phyloP scores from a whole-genome alignment of 129 eudicot species.

The Escallonia rubra region DNA sequence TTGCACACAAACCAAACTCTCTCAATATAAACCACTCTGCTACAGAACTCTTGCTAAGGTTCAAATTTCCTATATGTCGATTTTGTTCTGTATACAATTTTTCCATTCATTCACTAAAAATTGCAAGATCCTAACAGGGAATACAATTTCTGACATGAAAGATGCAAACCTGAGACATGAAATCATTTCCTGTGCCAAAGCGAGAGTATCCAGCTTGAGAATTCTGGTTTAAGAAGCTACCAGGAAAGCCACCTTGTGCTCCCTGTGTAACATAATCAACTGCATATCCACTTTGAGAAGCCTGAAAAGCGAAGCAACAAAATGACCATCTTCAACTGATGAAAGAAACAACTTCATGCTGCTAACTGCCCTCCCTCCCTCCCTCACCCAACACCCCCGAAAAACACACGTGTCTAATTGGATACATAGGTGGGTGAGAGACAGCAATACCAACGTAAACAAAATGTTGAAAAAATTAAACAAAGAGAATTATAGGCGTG shows the following conservation, averaged over 20 bases:
- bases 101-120: too few species aligned
- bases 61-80: too few species aligned
- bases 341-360: background rate
- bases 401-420: background rate
- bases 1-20: too few species aligned
- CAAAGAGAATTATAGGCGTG: too few species aligned
- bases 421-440: background rate
- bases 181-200: conserved; percentile 85
- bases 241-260: conserved; percentile 82
- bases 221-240: conserved; percentile 77
- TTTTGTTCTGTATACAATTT: too few species aligned
- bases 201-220: conserved; percentile 97
- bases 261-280: conserved; percentile 83
- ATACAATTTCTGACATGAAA: background rate
- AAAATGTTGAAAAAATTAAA: background rate
- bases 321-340: background rate
- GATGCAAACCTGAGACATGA: conserved; percentile 89
- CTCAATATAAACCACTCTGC: too few species aligned
- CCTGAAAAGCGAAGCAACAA: conserved; percentile 36
- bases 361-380: background rate
- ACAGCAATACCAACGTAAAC: background rate
- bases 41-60: too few species aligned
- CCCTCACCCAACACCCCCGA: background rate
- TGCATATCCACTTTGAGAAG: conserved; percentile 95
- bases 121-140: background rate